phyloP scores from a whole-genome alignment of 768 basidiomycete species.

The Amanita inopinata region DNA sequence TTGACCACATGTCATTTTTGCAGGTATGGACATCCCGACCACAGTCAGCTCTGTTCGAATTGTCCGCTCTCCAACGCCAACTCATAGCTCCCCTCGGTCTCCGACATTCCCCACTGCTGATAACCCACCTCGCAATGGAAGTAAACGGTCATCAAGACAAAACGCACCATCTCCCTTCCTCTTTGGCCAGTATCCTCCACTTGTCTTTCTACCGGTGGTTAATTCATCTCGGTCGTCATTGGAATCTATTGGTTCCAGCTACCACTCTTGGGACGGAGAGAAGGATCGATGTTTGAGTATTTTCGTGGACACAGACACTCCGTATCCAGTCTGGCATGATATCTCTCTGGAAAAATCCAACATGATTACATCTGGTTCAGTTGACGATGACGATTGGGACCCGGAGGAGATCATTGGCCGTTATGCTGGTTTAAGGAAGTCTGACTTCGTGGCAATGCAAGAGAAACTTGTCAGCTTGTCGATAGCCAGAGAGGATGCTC shows the following conservation, averaged over 20 bases:
- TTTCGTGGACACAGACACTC: constrained; percentile 43
- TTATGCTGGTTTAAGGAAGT: constrained; percentile 58
- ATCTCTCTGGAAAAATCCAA: constrained; percentile 33
- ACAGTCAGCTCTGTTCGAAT: constrained; percentile 27
- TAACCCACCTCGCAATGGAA: constrained; percentile 26
- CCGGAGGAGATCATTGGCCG: constrained; percentile 59
- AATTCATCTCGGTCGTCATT: constrained; percentile 76
- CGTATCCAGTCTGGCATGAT: constrained; percentile 52
- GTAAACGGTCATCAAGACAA: constrained; percentile 47
- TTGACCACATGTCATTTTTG: too few species aligned
- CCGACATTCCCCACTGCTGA: constrained; percentile 44
- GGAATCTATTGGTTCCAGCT: constrained; percentile 76
- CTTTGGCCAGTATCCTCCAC: constrained; percentile 41
- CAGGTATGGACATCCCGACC: too few species aligned
- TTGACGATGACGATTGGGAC: constrained; percentile 46
- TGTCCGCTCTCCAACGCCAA: constrained; percentile 59
- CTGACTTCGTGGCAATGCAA: constrained; percentile 65
- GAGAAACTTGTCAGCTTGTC: constrained; percentile 64
- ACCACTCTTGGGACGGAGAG: constrained; percentile 70
- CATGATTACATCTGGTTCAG: constrained; percentile 37
- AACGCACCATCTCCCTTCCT: constrained; percentile 44
- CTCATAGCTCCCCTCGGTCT: constrained; percentile 44
- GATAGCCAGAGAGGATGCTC: constrained; percentile 47
- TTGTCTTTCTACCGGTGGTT: constrained; percentile 59
- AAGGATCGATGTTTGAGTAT: constrained; percentile 44